Evolutionary conservation across 768 basidiomycete genomes (phyloP), one percentile per base, ranked within the genome.

Genomic region (Collybia sp.): DNA sequence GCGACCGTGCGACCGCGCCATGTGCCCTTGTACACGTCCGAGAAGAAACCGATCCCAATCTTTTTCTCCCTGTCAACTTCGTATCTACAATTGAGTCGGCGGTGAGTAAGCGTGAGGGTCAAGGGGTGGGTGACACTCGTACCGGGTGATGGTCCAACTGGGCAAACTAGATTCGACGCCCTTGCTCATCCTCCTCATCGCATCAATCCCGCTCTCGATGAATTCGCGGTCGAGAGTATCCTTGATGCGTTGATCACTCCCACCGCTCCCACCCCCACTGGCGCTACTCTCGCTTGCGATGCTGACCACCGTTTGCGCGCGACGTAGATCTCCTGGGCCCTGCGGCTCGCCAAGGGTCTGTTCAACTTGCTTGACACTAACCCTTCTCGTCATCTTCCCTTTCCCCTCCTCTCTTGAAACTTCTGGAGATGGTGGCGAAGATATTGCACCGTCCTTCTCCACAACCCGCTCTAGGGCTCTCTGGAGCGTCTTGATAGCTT

Each of bases 401-500:
- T 32, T 33, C 39, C 17, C 15, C 25, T 30, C 48, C 45, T 18
- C 36, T 31, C 12, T 43, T 42, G 38, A 12, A 31, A 36, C 32
- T 25, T 15, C 42, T 45, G 25, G 25, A 25, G 25, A 25, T 8
- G 25, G 4, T 25, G 25, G 25, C 8, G 8, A 4, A 3, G 25
- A 25, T 43, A 45, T 11, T 20, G 30, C 34, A 6, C 59, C 55
- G 12, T 55, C 43, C 49, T 48, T 53, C 46, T 67, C 70, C 36
- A 69, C 63, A 44, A 72, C 69, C 15, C 57, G 53, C 65, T 82
- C 81, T 42, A 87, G 65, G 12, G 79, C 80, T 17, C 88, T 66
- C 64, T 88, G 87, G 13, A 91, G 69, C 3, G 88, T 82, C 66
- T 87, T 88, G 60, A 89, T 80, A 11, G 86, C 86, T 60, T 91